Conservation (phyloP, 2,329 filamentous ascomycete genomes). For the Cercospora janseana region DNA sequence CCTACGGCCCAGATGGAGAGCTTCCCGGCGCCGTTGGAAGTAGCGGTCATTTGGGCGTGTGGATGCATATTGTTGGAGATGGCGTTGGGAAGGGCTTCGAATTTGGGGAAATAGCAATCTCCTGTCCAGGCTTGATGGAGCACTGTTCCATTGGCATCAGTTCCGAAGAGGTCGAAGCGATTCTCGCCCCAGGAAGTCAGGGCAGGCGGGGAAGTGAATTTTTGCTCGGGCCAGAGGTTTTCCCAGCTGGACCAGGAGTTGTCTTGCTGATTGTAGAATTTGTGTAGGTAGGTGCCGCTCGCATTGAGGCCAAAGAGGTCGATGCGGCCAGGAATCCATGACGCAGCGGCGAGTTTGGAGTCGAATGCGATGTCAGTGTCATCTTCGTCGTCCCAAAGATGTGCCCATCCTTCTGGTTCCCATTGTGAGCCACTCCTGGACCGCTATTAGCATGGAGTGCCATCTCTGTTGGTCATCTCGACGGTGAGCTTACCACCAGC, state of each 20-base stretch:
- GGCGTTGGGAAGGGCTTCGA: not conserved
- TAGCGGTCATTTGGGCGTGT: not conserved
- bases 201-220: not conserved
- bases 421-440: not conserved
- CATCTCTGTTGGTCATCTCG: not conserved
- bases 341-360: not conserved
- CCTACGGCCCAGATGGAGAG: slow-evolving; percentile 3
- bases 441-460: not conserved
- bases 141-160: not conserved
- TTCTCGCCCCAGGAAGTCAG: not conserved
- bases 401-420: not conserved
- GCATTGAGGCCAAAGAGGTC: not conserved
- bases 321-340: not conserved
- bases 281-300: not conserved
- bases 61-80: not conserved
- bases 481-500: not conserved
- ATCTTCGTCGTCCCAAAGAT: not conserved
- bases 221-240: slow-evolving; percentile 1
- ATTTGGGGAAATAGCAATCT: not conserved
- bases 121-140: slow-evolving; percentile 5
- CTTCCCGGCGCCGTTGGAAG: not conserved
- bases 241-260: not conserved
- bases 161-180: slow-evolving; percentile 1
- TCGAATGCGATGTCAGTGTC: not conserved
- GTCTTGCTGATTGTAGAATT: not conserved